A percentile compares a stretch with the other conserved stretches of the same genome.
phyloP scores from a whole-genome alignment of 1,284 basidiomycete genomes.

The Puccinia brachypodii region DNA sequence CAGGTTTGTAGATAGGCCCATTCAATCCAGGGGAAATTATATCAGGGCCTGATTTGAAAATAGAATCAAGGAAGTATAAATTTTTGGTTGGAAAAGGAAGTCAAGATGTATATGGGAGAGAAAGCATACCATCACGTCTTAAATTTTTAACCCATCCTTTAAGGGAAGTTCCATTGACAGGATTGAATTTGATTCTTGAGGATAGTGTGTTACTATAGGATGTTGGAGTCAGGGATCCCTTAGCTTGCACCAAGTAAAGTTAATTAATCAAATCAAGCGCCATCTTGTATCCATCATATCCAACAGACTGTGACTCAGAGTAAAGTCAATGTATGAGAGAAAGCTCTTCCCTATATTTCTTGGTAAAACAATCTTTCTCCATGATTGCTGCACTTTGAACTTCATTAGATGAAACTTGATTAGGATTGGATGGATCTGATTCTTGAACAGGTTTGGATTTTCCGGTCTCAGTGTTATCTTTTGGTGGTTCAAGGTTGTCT shows the following conservation, averaged over 20 bases:
- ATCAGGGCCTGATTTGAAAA: background rate
- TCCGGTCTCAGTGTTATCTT: no score
- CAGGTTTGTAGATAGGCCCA: background rate
- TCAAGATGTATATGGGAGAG: background rate
- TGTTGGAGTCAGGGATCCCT: background rate
- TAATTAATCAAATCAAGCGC: background rate
- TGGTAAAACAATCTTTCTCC: background rate
- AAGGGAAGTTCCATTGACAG: background rate
- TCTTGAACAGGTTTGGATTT: no score
- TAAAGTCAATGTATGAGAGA: background rate
- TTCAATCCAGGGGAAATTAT: background rate
- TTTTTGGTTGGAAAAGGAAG: background rate
- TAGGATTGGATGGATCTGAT: background rate
- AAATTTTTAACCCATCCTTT: slow-evolving; percentile 8
- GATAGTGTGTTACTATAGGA: background rate
- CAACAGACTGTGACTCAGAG: no score
- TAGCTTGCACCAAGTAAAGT: background rate
- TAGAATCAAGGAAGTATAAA: background rate
- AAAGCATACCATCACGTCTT: background rate
- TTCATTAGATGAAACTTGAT: no score
- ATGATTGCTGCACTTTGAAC: no score
- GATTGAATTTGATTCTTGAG: background rate
- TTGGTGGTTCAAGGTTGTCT: no score
- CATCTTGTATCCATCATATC: background rate
- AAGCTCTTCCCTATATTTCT: background rate